These are phyloP conservation scores for Erythrobasidium hasegawianum DNA, from an alignment of 1,284 basidiomycete genomes.

Conservation along the genomic window DNA sequence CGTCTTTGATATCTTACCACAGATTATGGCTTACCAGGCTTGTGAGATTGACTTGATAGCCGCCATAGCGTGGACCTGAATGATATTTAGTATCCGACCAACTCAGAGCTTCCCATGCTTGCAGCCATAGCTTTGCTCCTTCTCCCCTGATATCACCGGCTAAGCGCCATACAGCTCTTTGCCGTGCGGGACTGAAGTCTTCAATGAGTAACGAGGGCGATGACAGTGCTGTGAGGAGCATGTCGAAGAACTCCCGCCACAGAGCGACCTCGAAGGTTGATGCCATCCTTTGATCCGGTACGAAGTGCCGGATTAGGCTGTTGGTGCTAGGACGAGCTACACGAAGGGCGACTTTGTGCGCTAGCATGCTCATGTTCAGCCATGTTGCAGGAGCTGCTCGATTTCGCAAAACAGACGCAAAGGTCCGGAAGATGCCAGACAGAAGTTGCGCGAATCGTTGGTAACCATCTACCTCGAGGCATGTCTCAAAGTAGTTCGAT, in stretches of 20 bases:
- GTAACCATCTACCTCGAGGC: constrained; percentile 77
- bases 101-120: constrained; percentile 82
- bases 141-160: constrained; percentile 91
- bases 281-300: constrained; percentile 64
- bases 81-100: constrained; percentile 59
- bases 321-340: constrained; percentile 77
- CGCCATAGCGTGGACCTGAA: constrained; percentile 28
- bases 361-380: constrained; percentile 87
- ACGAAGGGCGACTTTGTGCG: constrained; percentile 82
- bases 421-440: constrained; percentile 74
- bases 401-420: constrained; percentile 75
- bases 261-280: constrained; percentile 69
- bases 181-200: constrained; percentile 74
- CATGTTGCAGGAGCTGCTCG: constrained; percentile 87
- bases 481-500: constrained; percentile 70
- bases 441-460: constrained; percentile 71
- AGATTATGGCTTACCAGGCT: too few species aligned
- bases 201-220: constrained; percentile 91
- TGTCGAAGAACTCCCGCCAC: constrained; percentile 77
- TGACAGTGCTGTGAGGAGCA: constrained; percentile 77
- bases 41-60: constrained; percentile 68
- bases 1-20: too few species aligned
- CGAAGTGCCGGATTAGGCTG: constrained; percentile 73
- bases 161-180: constrained; percentile 87
- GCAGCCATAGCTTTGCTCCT: constrained; percentile 76